phyloP scores from a whole-genome alignment of 2,329 filamentous ascomycete genomes.

The Fusarium kyushuense region DNA sequence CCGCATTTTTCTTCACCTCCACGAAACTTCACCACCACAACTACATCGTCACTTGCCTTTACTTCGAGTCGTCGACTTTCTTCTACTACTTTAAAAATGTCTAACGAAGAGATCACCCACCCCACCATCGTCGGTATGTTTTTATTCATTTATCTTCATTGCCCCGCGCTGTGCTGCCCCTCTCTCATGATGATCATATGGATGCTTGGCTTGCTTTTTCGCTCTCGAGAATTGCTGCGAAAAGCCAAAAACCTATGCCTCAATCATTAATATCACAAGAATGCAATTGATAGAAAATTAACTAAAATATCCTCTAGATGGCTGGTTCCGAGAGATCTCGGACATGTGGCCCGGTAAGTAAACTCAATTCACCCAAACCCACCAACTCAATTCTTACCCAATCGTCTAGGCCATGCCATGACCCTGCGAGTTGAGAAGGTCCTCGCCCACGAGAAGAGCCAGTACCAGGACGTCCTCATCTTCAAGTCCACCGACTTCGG shows the following conservation, averaged over 20 bases:
- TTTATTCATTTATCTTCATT: slow-evolving; percentile 17
- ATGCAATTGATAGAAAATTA: background rate
- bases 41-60: slow-evolving; percentile 32
- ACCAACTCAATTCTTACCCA: slow-evolving; percentile 7
- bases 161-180: slow-evolving; percentile 44
- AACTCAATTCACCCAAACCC: background rate
- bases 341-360: slow-evolving; percentile 89
- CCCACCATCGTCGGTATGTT: slow-evolving; percentile 79
- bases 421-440: slow-evolving; percentile 97
- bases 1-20: slow-evolving; percentile 39
- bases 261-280: background rate
- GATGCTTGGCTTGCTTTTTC: background rate
- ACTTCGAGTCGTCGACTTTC: slow-evolving; percentile 4
- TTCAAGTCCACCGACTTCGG: slow-evolving; percentile 99
- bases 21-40: slow-evolving; percentile 28
- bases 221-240: background rate
- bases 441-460: slow-evolving; percentile 98
- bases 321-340: slow-evolving; percentile 99
- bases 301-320: slow-evolving; percentile 72
- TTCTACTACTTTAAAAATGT: slow-evolving; percentile 63
- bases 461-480: slow-evolving; percentile 99
- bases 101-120: slow-evolving; percentile 73
- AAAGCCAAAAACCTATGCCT: background rate
- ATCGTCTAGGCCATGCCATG: slow-evolving; percentile 85
- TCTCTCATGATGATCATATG: slow-evolving; percentile 46